phyloP scores from a whole-genome alignment of 805 yeast genomes.

The Metschnikowia continentalis region DNA sequence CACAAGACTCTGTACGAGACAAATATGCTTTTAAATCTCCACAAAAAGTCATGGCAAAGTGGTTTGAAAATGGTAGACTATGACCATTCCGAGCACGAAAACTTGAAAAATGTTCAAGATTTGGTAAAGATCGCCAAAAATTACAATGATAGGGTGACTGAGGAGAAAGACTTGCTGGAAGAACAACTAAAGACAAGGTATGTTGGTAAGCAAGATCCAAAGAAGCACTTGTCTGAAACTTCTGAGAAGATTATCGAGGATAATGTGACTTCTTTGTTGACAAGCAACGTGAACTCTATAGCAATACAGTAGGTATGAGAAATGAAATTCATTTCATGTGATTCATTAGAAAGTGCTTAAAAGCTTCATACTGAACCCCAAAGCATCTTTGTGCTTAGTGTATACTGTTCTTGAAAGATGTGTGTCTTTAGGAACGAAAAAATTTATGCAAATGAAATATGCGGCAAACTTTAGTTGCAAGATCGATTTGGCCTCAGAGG shows the following conservation, averaged over 20 bases:
- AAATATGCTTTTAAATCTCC: constrained; percentile 87
- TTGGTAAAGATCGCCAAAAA: constrained; percentile 88
- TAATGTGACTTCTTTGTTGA: constrained; percentile 79
- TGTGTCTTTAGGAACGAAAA: constrained; percentile 8
- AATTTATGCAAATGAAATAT: constrained; percentile 9
- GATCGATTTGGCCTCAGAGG: constrained; percentile 1
- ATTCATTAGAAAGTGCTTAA: constrained; percentile 6
- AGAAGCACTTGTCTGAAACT: constrained; percentile 89
- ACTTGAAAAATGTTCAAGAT: constrained; percentile 64
- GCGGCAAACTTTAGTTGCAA: constrained; percentile 14
- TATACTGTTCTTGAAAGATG: constrained; percentile 1
- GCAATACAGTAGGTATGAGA: constrained; percentile 61
- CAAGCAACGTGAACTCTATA: constrained; percentile 85
- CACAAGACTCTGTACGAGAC: constrained; percentile 90
- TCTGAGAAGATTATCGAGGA: constrained; percentile 85
- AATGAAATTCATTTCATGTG: background rate
- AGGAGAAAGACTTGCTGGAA: constrained; percentile 83
- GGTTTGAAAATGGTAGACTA: constrained; percentile 80
- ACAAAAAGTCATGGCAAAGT: constrained; percentile 93
- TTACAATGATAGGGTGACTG: constrained; percentile 85
- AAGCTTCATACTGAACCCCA: constrained; percentile 8
- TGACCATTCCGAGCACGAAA: constrained; percentile 69
- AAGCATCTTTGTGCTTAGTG: constrained; percentile 5
- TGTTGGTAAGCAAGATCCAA: constrained; percentile 98
- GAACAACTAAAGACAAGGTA: constrained; percentile 92